Conservation (phyloP, 768 basidiomycete species). For the Pisolithus microcarpus region DNA sequence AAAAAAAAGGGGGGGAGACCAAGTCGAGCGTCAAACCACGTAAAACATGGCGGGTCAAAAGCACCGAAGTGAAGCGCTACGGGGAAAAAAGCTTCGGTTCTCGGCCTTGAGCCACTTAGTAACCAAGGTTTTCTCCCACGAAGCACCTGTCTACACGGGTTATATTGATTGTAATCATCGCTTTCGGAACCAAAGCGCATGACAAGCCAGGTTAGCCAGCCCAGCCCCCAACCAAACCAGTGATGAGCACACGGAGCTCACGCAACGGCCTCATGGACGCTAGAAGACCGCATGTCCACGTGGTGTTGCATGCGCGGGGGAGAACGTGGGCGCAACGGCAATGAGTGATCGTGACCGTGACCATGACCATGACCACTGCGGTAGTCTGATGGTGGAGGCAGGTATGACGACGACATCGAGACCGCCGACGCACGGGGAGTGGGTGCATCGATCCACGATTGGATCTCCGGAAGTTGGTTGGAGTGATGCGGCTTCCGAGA, state of each 20-base stretch:
- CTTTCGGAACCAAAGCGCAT: not conserved
- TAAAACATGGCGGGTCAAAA: not conserved
- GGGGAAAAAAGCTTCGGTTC: not conserved
- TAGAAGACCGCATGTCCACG: conserved; percentile 25
- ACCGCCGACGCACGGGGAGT: conserved; percentile 14
- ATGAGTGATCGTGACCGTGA: conserved; percentile 23
- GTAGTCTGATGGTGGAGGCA: conserved; percentile 14
- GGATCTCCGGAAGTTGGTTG: conserved; percentile 40
- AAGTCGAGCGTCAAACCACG: not conserved
- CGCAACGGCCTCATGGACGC: conserved; percentile 25
- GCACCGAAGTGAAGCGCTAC: not conserved
- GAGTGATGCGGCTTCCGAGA: conserved; percentile 26
- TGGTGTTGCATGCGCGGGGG: conserved; percentile 28
- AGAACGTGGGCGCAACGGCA: conserved; percentile 27
- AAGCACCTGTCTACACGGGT: not conserved
- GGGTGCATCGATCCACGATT: conserved; percentile 39
- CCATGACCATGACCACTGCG: conserved; percentile 8
- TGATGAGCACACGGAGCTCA: conserved; percentile 6
- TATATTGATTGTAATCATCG: not conserved
- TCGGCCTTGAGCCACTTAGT: not conserved
- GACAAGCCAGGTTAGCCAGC: not conserved
- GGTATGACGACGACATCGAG: conserved; percentile 18
- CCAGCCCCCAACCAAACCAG: not conserved
- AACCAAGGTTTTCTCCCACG: not conserved
- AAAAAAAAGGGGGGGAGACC: not conserved